Base-by-base conservation (phyloP, 2,329 filamentous ascomycete species). In the Clonostachys sp. region DNA sequence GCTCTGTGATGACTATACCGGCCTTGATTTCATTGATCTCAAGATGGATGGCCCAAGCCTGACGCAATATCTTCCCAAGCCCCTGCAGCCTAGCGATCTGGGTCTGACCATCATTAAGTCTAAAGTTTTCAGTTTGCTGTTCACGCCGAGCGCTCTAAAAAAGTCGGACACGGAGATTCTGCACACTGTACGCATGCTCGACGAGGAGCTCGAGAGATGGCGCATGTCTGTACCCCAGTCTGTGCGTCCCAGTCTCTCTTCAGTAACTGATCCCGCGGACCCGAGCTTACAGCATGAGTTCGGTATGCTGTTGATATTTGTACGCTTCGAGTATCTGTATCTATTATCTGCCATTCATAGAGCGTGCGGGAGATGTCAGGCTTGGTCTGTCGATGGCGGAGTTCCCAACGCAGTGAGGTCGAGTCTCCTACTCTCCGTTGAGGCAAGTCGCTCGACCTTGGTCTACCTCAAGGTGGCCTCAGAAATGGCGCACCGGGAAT, bases 171-270 rank as follows among this genome's bases (percentile, higher is more conserved):
- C 77, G 0, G 75, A 81, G 47, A 58, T 82, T 0, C 62, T 83
- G 3, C 68, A 71, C 9, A 71, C 75, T 5, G 80, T 83, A 12
- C 71, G 78, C 6, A 73, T 80, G 55, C 61, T 83, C 0, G 79
- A 83, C 48, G 73, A 78, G 18, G 75, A 80, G 33, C 61, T 83
- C 1, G 79, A 83, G 43, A 58, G 58, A 13, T 83, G 79, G 79
- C 67, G 80, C 1, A 53, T 71, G 3, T 75, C 76, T 0, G 55
- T 82, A 0, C 72, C 74, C 8, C 24, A 10, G 9, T 30, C 24
- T 30, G 24, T 30, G 9, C 24, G 24, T 9, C 24, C 24, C 24
- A 30, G 24, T 9, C 24, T 30, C 9, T 30, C 24, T 10, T 30
- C 24, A 2, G 24, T 30, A 9, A 10, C 8, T 30, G 24, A 30